Evolutionary conservation across 352 stramenopile species (phyloP).

Genomic region (Halophytophthora batemanensis): DNA sequence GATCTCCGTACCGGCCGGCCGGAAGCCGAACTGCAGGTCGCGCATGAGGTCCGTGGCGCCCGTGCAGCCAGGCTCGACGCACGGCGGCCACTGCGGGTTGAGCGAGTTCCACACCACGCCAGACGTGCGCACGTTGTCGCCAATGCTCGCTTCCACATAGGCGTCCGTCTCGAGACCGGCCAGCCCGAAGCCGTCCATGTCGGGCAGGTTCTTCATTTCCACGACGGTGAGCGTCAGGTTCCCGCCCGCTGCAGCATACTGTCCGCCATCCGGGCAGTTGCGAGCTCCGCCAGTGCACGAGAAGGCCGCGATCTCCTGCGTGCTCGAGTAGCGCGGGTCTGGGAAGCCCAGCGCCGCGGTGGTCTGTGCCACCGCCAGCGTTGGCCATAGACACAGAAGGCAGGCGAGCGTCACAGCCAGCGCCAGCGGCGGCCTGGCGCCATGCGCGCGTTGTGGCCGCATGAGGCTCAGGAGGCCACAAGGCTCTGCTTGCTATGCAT

Average conservation of each 20-base stretch:
- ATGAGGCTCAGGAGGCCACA: too few species aligned
- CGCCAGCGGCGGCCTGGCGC: constrained; percentile 1
- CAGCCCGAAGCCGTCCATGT: constrained; percentile 77
- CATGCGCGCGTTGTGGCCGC: constrained; percentile 14
- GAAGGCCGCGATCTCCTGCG: constrained; percentile 51
- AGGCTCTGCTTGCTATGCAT: constrained; percentile 6
- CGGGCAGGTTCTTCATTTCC: constrained; percentile 79
- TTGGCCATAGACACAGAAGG: constrained; percentile 6
- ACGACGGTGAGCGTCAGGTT: constrained; percentile 86
- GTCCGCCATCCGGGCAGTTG: constrained; percentile 68
- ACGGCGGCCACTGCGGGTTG: constrained; percentile 77
- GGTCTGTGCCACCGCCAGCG: constrained; percentile 34
- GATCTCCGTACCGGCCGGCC: constrained; percentile 73
- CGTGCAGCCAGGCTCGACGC: constrained; percentile 36
- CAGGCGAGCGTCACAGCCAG: background rate
- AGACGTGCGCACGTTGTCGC: constrained; percentile 61
- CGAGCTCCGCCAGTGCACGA: constrained; percentile 61
- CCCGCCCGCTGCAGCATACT: constrained; percentile 75
- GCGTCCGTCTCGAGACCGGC: constrained; percentile 69
- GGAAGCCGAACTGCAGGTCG: constrained; percentile 86
- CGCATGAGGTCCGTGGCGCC: constrained; percentile 44
- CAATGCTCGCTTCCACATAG: constrained; percentile 73
- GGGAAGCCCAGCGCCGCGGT: constrained; percentile 56
- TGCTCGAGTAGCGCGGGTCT: constrained; percentile 59
- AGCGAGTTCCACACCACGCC: constrained; percentile 63